A percentile compares a stretch with the other conserved stretches of the same genome.
Evolutionary conservation across 129 eudicot genomes (phyloP).

Genomic region (sunflower (Helianthus annuus)): HanXRQr2.0-SUNRISE NC_035440.2:2208543-2209042

Average conservation of each 20-base stretch:
- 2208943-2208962: constrained; percentile 58
- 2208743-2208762: background rate
- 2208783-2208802: background rate
- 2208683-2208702: no score
- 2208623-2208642: no score
- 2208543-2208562: no score
- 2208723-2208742: constrained; percentile 6
- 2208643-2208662: no score
- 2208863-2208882: constrained; percentile 83
- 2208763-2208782: background rate
- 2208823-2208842: background rate
- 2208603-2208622: no score
- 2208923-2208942: constrained; percentile 46
- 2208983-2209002: constrained; percentile 42
- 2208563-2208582: no score
- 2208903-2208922: constrained; percentile 36
- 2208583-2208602: no score
- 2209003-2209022: background rate
- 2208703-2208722: background rate
- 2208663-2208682: no score
- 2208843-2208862: constrained; percentile 36
- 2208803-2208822: background rate
- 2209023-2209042: background rate
- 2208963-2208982: constrained; percentile 61
- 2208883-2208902: constrained; percentile 75